phyloP scores from a whole-genome alignment of 257 asterid genomes.

The Solanum chiquidenum region DNA sequence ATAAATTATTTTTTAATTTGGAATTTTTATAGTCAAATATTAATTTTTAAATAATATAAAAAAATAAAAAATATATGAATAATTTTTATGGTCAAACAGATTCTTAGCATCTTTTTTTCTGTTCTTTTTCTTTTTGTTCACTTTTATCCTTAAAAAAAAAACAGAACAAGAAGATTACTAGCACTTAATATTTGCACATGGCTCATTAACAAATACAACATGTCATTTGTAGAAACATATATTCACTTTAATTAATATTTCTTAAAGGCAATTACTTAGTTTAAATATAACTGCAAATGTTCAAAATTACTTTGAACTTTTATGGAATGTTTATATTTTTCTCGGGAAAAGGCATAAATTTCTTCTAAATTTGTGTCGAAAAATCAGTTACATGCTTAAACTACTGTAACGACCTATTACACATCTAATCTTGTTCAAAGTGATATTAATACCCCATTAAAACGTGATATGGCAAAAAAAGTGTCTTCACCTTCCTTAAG shows the following conservation, averaged over 20 bases:
- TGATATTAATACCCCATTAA: too few species aligned
- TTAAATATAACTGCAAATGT: neutral
- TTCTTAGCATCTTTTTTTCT: neutral
- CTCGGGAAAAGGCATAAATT: neutral
- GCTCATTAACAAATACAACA: neutral
- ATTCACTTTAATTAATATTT: neutral
- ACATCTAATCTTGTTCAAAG: too few species aligned
- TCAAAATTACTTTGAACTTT: neutral
- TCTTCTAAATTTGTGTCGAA: too few species aligned
- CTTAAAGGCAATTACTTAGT: neutral
- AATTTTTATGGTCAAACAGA: neutral
- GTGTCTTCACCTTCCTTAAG: too few species aligned
- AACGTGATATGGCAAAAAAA: too few species aligned
- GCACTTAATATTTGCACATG: neutral
- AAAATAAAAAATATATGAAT: neutral
- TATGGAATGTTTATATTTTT: neutral
- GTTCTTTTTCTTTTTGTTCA: neutral
- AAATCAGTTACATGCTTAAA: too few species aligned
- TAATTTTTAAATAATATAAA: neutral
- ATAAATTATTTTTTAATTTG: neutral
- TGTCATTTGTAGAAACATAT: neutral
- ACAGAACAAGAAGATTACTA: neutral
- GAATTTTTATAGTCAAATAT: neutral
- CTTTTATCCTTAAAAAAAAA: neutral
- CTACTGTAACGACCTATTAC: too few species aligned